Evolutionary conservation across 192 early-diverging fungal species (phyloP), one percentile per base, ranked within the genome.

Genomic region (Umbelopsis sp.): DNA sequence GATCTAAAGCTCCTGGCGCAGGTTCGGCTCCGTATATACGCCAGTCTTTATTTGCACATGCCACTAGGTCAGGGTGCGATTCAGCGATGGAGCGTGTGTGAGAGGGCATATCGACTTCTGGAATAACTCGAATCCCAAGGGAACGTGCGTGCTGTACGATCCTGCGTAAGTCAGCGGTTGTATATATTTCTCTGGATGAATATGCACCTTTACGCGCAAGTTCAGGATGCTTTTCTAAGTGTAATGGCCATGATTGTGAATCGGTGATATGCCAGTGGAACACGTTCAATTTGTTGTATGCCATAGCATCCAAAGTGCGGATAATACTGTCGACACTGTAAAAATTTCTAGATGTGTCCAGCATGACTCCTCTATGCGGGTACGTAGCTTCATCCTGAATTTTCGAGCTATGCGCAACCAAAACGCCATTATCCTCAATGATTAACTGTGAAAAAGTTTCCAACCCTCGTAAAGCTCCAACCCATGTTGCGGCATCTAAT

Each of bases 41-140:
- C 67, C 90, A 91, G 80, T 87, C 88, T 51, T 80, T 80, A 45
- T 87, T 85, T 56, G 75, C 62, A 66, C 88, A 93, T 69, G 83
- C 80, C 72, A 88, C 81, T 34, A 88, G 69, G 59, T 88, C 82
- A 16, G 91, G 87, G 66, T 86, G 78, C 17, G 74, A 75, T 26
- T 72, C 17, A 12, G 14, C 52, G 59, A 81, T 75, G 8, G 90
- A 80, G 9, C 82, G 75, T 52, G 86, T 87, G 73, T 95, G 92
- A 2, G 91, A 91, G 12, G 94, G 93, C 83, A 94, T 89, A 72
- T 96, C 93, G 43, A 95, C 87, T 75, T 97, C 95, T 20, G 94
- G 89, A 68, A 94, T 88, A 24, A 97, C 83, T 56, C 95, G 89
- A 32, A 97, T 88, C n/a, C 92, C 93, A 26, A 90, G 87, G 44